Base-by-base conservation (phyloP, 2,329 filamentous ascomycete genomes). In the Drechslerella coelobrocha region DNA sequence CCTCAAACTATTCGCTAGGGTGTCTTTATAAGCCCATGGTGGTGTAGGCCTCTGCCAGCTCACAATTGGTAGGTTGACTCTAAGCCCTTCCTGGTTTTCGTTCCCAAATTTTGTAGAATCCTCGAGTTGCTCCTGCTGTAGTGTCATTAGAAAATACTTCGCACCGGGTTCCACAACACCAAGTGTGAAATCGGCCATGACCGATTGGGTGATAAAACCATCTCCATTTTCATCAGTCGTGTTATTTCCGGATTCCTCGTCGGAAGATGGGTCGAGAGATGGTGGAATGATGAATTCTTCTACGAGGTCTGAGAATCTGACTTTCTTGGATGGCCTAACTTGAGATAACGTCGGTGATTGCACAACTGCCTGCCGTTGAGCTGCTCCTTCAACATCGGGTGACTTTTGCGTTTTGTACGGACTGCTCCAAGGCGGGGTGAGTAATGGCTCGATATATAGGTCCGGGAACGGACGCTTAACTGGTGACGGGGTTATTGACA, bases 41-140 rank as follows among this genome's bases (percentile, higher is more conserved):
- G 66, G 66, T 6, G 34, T 26, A 0, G 66, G 66, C 24, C 66
- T 50, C 23, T 63, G 19, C 66, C 66, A 71, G 19, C 37, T 48
- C 3, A 71, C 17, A 54, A 71, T n/a, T 2, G 66, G 66, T 23
- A 71, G 7, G 1, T 53, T 24, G 14, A 63, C 48, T 10, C 59
- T 52, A 24, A 71, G 29, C 4, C 66, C 59, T 24, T 47, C 53
- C 12, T 26, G 26, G 5, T 17, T 29, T 47, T 14, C 47, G 9
- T 24, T 21, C 24, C 39, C 27, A 6, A 14, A 0, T 12, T 63
- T 54, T 6, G 59, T 63, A 0, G 65, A 63, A 41, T 71, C 65
- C n/a, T 71, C 66, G 23, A 71, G 59, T 26, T 71, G 59, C 31
- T 71, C 66, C 19, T 71, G 66, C 43, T 63, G 53, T 7, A 71